Base-by-base conservation (phyloP, 208 protist genomes). In the Trypanosoma mega region DNA sequence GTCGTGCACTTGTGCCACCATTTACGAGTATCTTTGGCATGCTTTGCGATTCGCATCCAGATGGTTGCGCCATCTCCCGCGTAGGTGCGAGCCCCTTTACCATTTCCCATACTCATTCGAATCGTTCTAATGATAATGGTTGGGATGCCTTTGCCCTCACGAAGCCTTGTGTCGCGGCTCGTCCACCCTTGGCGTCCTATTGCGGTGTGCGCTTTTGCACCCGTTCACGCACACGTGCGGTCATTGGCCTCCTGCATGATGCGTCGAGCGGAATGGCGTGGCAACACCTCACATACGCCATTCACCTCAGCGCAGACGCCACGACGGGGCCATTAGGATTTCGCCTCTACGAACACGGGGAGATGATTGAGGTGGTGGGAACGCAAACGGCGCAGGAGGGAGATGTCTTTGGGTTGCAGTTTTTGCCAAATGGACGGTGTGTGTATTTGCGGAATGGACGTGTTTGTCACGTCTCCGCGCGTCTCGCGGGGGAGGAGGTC, bases 1-100 rank as follows among this genome's bases (percentile, higher is more conserved):
- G n/a, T 20, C 51, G 16, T 1, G 31, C 33, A 1, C 2, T 16
- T 1, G 30, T 11, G 20, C 54, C 54, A 18, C 54, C 54, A 0
- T 49, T 60, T 12, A 49, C 7, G 14, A 60, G 39, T 20, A 31
- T 60, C 20, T 49, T 41, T n/a, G 34, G 54, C 1, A 60, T 60
- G 31, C 41, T 60, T 20, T 2, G 12, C 18, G 54, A 48, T 30
- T 16, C 21, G 5, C 54, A 60, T 23, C 8, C 34, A n/a, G 54
- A 60, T 3, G 54, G 54, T 18, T 3, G 30, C 26, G 54, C 54
- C 26, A 48, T 60, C 46, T 60, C 54, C 3, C 51, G 51, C 27
- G 4, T 57, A 27, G 2, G 49, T 18, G 39, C 12, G 16, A 30
- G 26, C 5, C 6, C 16, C 14, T n/a, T 8, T 2, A 30, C n/a